These are phyloP conservation scores for Huntiella savannae DNA, from an alignment of 2,329 filamentous ascomycete genomes.

Conservation along the genomic window DNA sequence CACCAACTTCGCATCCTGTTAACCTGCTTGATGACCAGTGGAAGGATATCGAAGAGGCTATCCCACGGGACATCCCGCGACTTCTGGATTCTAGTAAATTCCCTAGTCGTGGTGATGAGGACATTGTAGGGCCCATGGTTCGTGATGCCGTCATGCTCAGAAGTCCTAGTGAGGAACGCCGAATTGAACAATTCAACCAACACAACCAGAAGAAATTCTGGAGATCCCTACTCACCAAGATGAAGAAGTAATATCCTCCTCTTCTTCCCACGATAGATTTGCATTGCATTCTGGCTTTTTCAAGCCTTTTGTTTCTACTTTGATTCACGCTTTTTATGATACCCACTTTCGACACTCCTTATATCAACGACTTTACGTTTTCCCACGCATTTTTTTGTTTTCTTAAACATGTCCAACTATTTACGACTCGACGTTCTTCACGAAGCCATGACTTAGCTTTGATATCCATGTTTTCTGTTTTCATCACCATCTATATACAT, in stretches of 20 bases:
- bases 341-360: constrained; percentile 3
- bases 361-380: neutral
- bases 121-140: constrained; percentile 86
- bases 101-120: constrained; percentile 68
- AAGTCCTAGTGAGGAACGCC: constrained; percentile 25
- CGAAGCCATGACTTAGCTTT: constrained; percentile 2
- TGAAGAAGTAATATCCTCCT: constrained; percentile 14
- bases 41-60: constrained; percentile 31
- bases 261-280: neutral
- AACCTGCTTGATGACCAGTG: constrained; percentile 20
- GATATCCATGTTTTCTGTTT: neutral
- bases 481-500: neutral
- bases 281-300: neutral
- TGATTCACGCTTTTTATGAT: constrained; percentile 2
- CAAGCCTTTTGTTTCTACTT: neutral
- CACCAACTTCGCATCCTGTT: neutral
- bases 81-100: constrained; percentile 69
- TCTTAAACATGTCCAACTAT: constrained; percentile 1
- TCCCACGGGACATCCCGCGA: constrained; percentile 46
- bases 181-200: constrained; percentile 12
- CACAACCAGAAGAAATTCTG: constrained; percentile 24
- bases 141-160: constrained; percentile 35
- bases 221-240: constrained; percentile 29
- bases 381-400: neutral
- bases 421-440: constrained; percentile 6